Base-by-base conservation (phyloP, 257 asterid genomes). In the Penstemon newberryi region DNA sequence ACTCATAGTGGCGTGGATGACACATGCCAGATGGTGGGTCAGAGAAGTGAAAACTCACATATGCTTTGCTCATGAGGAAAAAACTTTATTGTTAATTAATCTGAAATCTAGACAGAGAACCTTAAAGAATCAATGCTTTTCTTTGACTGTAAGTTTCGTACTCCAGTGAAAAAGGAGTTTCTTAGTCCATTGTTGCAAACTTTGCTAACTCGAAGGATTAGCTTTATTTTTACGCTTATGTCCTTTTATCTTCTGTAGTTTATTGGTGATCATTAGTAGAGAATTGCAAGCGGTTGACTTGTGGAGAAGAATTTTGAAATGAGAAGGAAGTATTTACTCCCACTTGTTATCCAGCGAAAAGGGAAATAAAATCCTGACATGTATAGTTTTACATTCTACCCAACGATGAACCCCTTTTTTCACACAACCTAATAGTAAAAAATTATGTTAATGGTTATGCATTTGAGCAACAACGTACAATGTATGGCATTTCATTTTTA, bases 191-290 rank as follows among this genome's bases (percentile, higher is more conserved):
- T 65, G 51, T 15, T 69, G 69, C 25, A 36, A 54, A 54, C n/a
- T 11, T 42, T 58, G 43, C 65, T 13, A 49, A 15, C 4, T 13
- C 15, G 75, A 46, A 37, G 60, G 43, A 53, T 70, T 45, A 39
- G 2, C n/a, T 3, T 7, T 7, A 37, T 38, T 7, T 39, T 39
- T 9, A 58, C 36, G 18, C 73, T 8, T 66, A 50, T 39, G 44
- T 19, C 18, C 51, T 40, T 66, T 45, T 63, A n/a, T 39, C 53
- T 56, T 49, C 56, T 56, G 60, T 47, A 57, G 60, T 9, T 44
- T 38, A 11, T 25, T 70, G 39, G 7, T 52, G 69, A 60, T 69
- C 5, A 15, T 54, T 56, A 54, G 61, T 15, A 15, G 47, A 44
- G 70, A 52, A 49, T 36, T 19, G 8, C 5, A 55, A 60, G 18